Evolutionary conservation across 2,329 filamentous ascomycete genomes (phyloP), one percentile per base, ranked within the genome.

Genomic region (Scedosporium minutisporum): DNA sequence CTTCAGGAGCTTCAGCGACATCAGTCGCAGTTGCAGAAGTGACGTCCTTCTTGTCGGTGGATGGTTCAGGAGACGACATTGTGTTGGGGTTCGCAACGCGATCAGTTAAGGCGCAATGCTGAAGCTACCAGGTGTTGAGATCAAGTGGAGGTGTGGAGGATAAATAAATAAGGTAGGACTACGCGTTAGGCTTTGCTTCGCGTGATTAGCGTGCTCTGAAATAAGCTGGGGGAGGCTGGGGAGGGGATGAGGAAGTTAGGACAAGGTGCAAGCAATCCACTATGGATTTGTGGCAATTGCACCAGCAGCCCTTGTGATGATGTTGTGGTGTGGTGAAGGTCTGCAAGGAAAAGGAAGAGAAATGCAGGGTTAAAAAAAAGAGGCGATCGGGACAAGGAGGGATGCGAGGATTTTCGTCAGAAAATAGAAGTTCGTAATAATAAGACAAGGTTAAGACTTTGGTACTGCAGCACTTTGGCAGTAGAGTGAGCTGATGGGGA

Each of bases 1-100:
- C 44, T 65, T 66, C 41, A 69, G 69, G 61, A 68, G 69, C 64
- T 68, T 66, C 63, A 68, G 69, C 27, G 67, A 57, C 48, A 25
- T 60, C 58, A 21, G 62, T 38, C 61, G 65, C 57, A 42, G 61
- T 55, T 46, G 63, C 59, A 29, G 62, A 51, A 59, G 63, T 44
- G 25, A 60, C 58, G 42, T 65, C 63, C 57, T 64, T 61, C 55
- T 66, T 58, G 63, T 64, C 64, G 57, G 63, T 60, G 51, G 61
- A 62, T 63, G 64, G 63, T 12, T 63, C 63, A 55, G 62, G 29
- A 48, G 62, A 64, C n/a, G 64, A 41, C 64, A 65, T 65, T 58
- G 55, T 63, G 48, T 55, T 18, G 21, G 21, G 41, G 3, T 38
- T 33, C n/a, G 60, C 60, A 51, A 55, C 42, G 60, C 60, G 60